Evolutionary conservation across 1,284 basidiomycete species (phyloP), one percentile per base, ranked within the genome.

Genomic region (Albatrellus sp.): DNA sequence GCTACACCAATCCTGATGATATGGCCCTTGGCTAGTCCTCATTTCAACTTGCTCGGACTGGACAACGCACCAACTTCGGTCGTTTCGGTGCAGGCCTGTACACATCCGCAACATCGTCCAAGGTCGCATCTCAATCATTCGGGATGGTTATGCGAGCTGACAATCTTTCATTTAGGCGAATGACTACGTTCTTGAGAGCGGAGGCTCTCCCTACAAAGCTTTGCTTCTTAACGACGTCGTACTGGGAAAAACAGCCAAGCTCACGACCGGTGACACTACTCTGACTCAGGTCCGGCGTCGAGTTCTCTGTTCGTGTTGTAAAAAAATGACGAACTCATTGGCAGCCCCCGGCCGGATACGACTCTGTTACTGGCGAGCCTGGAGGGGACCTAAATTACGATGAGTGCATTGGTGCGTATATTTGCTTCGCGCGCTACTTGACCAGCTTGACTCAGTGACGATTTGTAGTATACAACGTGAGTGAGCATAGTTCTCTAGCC

Each of bases 281-380:
- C 49, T 56, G 12, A 55, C 49, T 5, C 12, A 53, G 52, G 57
- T 57, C 42, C 24, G 42, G n/a, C 16, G 17, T n/a, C 41, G 33
- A 17, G 13, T 17, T 37, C 19, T 34, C 24, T 24, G 24, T 24
- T 24, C 24, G 3, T 24, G 24, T 24, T 20, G 13, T 34, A 6
- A 16, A 37, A 35, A 12, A 7, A 29, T 16, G 31, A n/a, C 3
- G 24, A 35, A 13, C 9, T 20, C 28, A 11, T 39, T 24, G 5
- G 29, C 37, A 57, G 56, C 50, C 57, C 5, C 56, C 57, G 5
- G 2, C 32, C 3, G 55, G 53, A 5, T 52, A 47, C 35, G 57
- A 59, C 34, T 50, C 57, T 7, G 57, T 59, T 8, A 42, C 54
- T n/a, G 57, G 57, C 11, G 57, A 57, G 40, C 57, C 57, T 13